These are phyloP conservation scores for Scutellaria galericulata DNA, from an alignment of 257 asterid species.

Conservation along the genomic window DNA sequence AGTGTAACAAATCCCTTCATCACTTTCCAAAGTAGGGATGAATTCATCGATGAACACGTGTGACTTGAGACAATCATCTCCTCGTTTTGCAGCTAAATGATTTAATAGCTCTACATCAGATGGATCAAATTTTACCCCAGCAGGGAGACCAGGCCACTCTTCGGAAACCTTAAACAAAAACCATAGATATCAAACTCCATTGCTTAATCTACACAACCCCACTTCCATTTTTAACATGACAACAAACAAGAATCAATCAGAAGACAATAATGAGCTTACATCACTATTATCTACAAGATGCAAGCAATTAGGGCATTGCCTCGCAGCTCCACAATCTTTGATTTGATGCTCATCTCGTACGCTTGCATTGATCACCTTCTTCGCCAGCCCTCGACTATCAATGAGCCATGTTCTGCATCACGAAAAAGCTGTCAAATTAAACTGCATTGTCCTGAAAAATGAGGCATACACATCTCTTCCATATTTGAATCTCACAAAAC, in stretches of 20 bases:
- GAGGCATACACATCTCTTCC: neutral
- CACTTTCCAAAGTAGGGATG: conserved; percentile 75
- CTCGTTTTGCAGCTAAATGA: conserved; percentile 84
- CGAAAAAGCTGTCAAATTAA: neutral
- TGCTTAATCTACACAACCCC: too few species aligned
- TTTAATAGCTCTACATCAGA: conserved; percentile 78
- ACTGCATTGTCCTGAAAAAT: conserved; percentile 27
- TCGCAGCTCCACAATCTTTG: conserved; percentile 72
- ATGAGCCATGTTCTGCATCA: conserved; percentile 78
- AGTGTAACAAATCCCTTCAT: conserved; percentile 81
- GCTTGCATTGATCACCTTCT: conserved; percentile 76
- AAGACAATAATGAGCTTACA: conserved; percentile 52
- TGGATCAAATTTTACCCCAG: conserved; percentile 89
- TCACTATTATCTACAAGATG: conserved; percentile 61
- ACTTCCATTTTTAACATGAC: too few species aligned
- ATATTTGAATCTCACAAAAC: too few species aligned
- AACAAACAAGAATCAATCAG: too few species aligned
- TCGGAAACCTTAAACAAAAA: conserved; percentile 51
- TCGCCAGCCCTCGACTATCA: conserved; percentile 69
- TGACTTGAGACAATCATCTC: conserved; percentile 52
- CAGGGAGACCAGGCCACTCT: conserved; percentile 87
- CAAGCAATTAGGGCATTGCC: conserved; percentile 74
- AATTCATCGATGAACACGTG: conserved; percentile 76
- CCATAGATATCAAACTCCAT: conserved; percentile 12
- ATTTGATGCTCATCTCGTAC: conserved; percentile 51